Evolutionary conservation across 768 basidiomycete genomes (phyloP).

Genomic region (Hydnomerulius pinastri): DNA sequence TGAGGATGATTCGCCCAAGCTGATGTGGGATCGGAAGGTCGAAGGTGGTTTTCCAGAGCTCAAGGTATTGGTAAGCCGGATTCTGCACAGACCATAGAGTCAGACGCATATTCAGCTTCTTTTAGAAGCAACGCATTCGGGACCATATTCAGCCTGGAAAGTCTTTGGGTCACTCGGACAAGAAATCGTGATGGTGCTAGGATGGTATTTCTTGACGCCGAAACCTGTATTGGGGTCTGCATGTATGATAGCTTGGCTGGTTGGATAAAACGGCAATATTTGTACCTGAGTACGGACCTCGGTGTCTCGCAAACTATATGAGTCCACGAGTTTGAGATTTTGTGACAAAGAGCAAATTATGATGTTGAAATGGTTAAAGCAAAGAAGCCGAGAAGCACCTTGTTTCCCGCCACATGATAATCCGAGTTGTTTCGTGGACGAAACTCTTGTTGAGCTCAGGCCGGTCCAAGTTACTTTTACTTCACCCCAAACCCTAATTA

Average conservation of each 20-base stretch:
- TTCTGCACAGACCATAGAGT: neutral
- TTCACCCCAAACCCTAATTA: conserved; percentile 10
- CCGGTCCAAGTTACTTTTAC: conserved; percentile 17
- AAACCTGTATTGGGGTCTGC: too few relatives aligned
- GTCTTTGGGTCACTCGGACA: conserved; percentile 89
- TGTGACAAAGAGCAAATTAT: neutral
- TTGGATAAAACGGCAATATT: neutral
- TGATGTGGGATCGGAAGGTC: conserved; percentile 89
- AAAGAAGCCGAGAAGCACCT: neutral
- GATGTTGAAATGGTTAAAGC: neutral
- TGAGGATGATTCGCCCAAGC: conserved; percentile 34
- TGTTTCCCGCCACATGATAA: conserved; percentile 23
- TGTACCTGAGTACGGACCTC: too few relatives aligned
- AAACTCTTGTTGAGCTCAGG: conserved; percentile 22
- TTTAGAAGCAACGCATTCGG: conserved; percentile 86
- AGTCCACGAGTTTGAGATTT: neutral
- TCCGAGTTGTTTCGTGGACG: conserved; percentile 6
- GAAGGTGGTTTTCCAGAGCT: conserved; percentile 94
- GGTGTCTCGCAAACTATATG: neutral
- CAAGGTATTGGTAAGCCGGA: conserved; percentile 67
- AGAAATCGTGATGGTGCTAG: conserved; percentile 30
- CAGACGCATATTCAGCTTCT: conserved; percentile 7
- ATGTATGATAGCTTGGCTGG: neutral
- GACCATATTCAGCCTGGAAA: conserved; percentile 80
- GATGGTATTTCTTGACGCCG: neutral